Base-by-base conservation (phyloP, 495 filamentous ascomycete genomes). In the Aspergillus avenaceus region DNA sequence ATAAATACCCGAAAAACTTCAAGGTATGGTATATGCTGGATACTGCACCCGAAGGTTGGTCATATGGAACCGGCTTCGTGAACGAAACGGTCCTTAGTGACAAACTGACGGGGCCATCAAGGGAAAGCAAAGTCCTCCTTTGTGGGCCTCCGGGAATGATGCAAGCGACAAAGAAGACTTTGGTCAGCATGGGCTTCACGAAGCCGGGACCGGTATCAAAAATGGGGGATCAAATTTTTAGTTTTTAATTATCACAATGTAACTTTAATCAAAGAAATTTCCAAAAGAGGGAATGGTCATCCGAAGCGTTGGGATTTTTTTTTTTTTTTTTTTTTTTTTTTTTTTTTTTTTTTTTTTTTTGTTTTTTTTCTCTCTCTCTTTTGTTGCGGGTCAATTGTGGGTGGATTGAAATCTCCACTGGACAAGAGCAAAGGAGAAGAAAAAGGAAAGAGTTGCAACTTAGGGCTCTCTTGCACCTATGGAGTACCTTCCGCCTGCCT, bases 1-100 rank as follows among this genome's bases (percentile, higher is more conserved):
- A 45, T 28, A 43, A 53, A 16, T 71, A 60, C 26, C 67, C 66
- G 0, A 45, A 65, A 0, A 75, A 73, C 28, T 63, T 82, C 40
- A 62, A 60, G 55, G 55, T 78, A 5, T 54, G 65, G 41, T 77
- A 80, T 45, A 58, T 78, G 22, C 40, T 81, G 8, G 65, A 65
- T n/a, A 47, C 63, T 3, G 54, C 74, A 18, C 49, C 46, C 4
- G 41, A 56, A 41, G 21, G 41, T 1, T 69, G 63, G 65, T 29
- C 43, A 6, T 53, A 46, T 27, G 54, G 56, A 14, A 53, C 24
- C 5, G 61, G 66, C 1, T 63, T 54, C 36, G 54, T 69, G 18
- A 63, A 52, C 21, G 64, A 19, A 14, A 21, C 6, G 2, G 61
- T 67, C 19, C 46, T 70, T 47, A 28, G 31, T 14, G 42, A 61